Conservation (phyloP, 805 yeast species). For the Hanseniaspora lindneri region DNA sequence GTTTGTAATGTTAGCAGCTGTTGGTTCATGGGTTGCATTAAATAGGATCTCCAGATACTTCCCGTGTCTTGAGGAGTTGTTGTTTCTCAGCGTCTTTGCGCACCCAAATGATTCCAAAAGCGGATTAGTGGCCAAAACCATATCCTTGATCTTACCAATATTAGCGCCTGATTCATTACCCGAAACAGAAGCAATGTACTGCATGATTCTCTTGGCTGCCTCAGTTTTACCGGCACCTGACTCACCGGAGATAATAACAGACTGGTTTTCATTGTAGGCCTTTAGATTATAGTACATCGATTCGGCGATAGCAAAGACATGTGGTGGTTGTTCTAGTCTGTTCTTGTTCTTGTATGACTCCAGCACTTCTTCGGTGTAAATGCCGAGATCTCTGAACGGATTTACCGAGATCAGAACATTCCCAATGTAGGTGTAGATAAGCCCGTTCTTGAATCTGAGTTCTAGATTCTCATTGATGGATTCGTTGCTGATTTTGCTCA, state of each 20-base stretch:
- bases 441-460: conserved; percentile 77
- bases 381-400: conserved; percentile 93
- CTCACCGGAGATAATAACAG: conserved; percentile 95
- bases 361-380: conserved; percentile 70
- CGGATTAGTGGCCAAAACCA: conserved; percentile 96
- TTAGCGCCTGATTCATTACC: conserved; percentile 42
- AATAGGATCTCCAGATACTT: conserved; percentile 87
- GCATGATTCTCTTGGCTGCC: conserved; percentile 97
- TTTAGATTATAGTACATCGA: conserved; percentile 91
- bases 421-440: conserved; percentile 87
- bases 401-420: conserved; percentile 91
- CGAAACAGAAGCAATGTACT: conserved; percentile 82
- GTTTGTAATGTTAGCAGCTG: conserved; percentile 91
- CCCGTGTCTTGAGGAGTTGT: conserved; percentile 95
- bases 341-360: conserved; percentile 79
- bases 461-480: conserved; percentile 83
- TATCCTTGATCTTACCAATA: conserved; percentile 81
- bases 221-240: conserved; percentile 98
- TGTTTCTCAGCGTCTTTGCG: conserved; percentile 94
- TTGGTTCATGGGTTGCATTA: conserved; percentile 71
- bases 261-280: conserved; percentile 86
- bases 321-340: conserved; percentile 93
- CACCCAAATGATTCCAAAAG: conserved; percentile 98
- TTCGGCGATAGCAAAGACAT: conserved; percentile 95
- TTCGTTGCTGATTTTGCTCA: conserved; percentile 81